These are phyloP conservation scores for Nepenthes gracilis DNA, from an alignment of 148 eudicot species.

Conservation along the genomic window DNA sequence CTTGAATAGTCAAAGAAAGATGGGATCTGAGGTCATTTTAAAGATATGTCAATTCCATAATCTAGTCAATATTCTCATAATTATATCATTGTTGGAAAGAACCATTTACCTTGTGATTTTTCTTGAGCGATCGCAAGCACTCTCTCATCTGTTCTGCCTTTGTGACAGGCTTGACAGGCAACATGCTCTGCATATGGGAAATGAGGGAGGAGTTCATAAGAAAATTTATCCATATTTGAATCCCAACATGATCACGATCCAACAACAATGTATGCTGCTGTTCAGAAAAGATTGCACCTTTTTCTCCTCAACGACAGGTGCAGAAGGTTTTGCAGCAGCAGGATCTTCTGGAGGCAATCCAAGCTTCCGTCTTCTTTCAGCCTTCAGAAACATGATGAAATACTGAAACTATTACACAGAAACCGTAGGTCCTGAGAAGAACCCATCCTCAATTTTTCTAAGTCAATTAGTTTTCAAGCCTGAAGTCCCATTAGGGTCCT, in stretches of 20 bases:
- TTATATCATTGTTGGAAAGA: too few species aligned
- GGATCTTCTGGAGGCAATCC: conserved; percentile 91
- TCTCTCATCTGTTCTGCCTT: conserved; percentile 97
- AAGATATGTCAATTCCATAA: too few species aligned
- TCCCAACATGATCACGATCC: not conserved
- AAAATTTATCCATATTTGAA: conserved; percentile 4
- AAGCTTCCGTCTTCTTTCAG: conserved; percentile 95
- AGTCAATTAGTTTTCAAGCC: not conserved
- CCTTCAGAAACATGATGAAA: conserved; percentile 31
- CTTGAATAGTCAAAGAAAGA: too few species aligned
- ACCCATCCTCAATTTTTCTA: not conserved
- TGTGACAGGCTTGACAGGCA: conserved; percentile 87
- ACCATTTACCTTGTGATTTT: conserved; percentile 59
- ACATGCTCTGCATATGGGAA: conserved; percentile 35
- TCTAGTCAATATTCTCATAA: too few species aligned
- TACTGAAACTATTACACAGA: not conserved
- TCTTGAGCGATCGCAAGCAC: conserved; percentile 81
- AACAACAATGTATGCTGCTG: not conserved
- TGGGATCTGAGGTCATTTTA: too few species aligned
- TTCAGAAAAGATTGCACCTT: conserved; percentile 37
- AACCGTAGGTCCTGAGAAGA: not conserved
- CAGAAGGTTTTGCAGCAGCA: conserved; percentile 58
- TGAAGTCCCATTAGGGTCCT: too few species aligned
- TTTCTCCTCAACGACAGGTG: conserved; percentile 72
- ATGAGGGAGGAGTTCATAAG: not conserved